Evolutionary conservation across 768 basidiomycete species (phyloP).

Genomic region (Psilocybe cubensis): DNA sequence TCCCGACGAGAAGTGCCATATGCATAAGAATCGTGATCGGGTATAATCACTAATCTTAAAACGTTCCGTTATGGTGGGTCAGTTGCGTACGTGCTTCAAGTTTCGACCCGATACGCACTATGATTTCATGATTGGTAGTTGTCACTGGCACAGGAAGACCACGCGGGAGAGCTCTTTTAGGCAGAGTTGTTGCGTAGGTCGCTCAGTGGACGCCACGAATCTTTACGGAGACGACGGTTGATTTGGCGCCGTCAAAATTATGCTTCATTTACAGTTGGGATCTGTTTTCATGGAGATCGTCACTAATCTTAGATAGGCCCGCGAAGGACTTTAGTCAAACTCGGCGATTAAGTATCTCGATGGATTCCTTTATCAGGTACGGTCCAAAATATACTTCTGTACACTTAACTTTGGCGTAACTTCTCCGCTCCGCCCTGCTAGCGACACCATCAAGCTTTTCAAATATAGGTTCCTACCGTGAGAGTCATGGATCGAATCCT

Average conservation of each 20-base stretch:
- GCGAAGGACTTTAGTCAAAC: constrained; percentile 39
- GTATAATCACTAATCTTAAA: constrained; percentile 29
- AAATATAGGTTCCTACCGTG: constrained; percentile 37
- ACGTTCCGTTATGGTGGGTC: constrained; percentile 30
- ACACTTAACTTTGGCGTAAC: constrained; percentile 20
- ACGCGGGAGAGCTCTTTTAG: too few species aligned
- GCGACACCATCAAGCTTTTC: constrained; percentile 38
- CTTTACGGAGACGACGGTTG: constrained; percentile 9
- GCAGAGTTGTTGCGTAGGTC: too few species aligned
- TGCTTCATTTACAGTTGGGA: constrained; percentile 35
- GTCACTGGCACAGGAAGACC: too few species aligned
- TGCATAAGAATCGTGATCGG: constrained; percentile 16
- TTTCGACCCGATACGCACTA: constrained; percentile 10
- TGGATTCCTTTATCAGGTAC: constrained; percentile 36
- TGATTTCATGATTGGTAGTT: too few species aligned
- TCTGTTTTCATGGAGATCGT: constrained; percentile 34
- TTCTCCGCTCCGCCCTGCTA: constrained; percentile 43
- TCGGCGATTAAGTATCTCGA: constrained; percentile 40
- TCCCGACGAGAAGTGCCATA: constrained; percentile 8
- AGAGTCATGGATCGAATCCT: constrained; percentile 33
- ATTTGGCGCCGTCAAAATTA: constrained; percentile 32
- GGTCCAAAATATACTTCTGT: constrained; percentile 33
- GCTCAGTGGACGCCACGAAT: too few species aligned
- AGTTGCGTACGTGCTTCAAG: neutral
- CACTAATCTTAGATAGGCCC: constrained; percentile 43